A percentile compares a stretch with the other conserved stretches of the same genome.
These are phyloP conservation scores for Phytophthora sansomeana DNA, from an alignment of 352 stramenopile species.

Conservation along the genomic window DNA sequence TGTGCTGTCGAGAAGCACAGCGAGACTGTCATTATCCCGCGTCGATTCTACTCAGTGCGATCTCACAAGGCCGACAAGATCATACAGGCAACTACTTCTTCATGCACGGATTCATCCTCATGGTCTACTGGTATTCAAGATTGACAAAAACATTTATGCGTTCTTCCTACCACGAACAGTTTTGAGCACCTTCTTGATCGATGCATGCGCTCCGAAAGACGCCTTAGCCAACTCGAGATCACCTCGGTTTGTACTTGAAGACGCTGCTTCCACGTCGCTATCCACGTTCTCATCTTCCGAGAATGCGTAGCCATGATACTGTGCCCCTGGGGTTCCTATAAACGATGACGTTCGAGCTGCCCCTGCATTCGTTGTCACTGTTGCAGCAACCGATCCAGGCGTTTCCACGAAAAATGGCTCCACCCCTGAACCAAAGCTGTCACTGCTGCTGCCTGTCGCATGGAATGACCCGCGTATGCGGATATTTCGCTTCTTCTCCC, in stretches of 20 bases:
- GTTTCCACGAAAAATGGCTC: slow-evolving; percentile 31
- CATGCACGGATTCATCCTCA: slow-evolving; percentile 6
- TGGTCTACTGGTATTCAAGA: slow-evolving; percentile 13
- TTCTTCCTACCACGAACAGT: slow-evolving; percentile 78
- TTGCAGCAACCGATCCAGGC: slow-evolving; percentile 18
- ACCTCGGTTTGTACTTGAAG: slow-evolving; percentile 29
- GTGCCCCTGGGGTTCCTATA: slow-evolving; percentile 9
- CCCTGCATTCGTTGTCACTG: slow-evolving; percentile 14
- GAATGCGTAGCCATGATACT: slow-evolving; percentile 83
- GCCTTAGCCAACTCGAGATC: slow-evolving; percentile 23
- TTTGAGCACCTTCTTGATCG: slow-evolving; percentile 84
- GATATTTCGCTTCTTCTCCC: slow-evolving; percentile 48
- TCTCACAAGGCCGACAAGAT: slow-evolving; percentile 10
- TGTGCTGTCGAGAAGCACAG: slow-evolving; percentile 37
- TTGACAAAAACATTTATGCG: slow-evolving; percentile 40
- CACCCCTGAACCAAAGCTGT: slow-evolving; percentile 21
- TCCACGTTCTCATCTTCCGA: slow-evolving; percentile 82
- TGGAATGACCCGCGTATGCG: slow-evolving; percentile 68
- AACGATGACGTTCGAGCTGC: slow-evolving; percentile 18
- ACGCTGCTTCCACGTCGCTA: slow-evolving; percentile 66
- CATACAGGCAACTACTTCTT: slow-evolving; percentile 19
- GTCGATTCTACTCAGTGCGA: slow-evolving; percentile 17
- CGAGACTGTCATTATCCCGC: slow-evolving; percentile 43
- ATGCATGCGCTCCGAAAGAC: slow-evolving; percentile 31
- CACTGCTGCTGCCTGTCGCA: slow-evolving; percentile 27